These are phyloP conservation scores for Suillus spraguei DNA, from an alignment of 768 basidiomycete species.

Conservation along the genomic window DNA sequence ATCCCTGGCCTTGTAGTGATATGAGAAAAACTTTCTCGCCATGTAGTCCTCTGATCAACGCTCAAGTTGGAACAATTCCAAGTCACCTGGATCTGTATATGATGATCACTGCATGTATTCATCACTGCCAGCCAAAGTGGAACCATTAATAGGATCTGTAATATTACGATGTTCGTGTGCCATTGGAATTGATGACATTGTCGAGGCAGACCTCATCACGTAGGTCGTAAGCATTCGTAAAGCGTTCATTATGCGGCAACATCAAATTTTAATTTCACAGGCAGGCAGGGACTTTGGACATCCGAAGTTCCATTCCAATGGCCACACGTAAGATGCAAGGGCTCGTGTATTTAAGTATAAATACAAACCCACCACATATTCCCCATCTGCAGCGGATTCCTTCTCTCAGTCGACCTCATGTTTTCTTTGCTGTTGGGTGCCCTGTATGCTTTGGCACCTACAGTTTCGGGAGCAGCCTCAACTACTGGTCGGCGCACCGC, in stretches of 20 bases:
- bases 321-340: neutral
- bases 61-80: no score
- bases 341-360: neutral
- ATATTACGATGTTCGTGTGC: no score
- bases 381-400: neutral
- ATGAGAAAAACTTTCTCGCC: no score
- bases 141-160: no score
- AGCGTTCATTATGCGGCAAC: neutral
- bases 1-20: no score
- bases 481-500: constrained; percentile 13
- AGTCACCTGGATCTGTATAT: no score
- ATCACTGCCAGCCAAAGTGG: no score
- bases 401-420: constrained; percentile 11
- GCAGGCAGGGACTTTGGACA: neutral
- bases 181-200: no score
- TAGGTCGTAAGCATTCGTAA: neutral
- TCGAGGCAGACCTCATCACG: no score
- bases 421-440: constrained; percentile 14
- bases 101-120: no score
- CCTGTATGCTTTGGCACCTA: constrained; percentile 9
- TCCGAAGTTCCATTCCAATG: neutral
- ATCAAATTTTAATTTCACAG: neutral
- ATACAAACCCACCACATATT: neutral
- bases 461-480: constrained; percentile 12
- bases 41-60: no score